Evolutionary conservation across 768 basidiomycete species (phyloP), one percentile per base, ranked within the genome.

Genomic region (Termitomyces sp.): DNA sequence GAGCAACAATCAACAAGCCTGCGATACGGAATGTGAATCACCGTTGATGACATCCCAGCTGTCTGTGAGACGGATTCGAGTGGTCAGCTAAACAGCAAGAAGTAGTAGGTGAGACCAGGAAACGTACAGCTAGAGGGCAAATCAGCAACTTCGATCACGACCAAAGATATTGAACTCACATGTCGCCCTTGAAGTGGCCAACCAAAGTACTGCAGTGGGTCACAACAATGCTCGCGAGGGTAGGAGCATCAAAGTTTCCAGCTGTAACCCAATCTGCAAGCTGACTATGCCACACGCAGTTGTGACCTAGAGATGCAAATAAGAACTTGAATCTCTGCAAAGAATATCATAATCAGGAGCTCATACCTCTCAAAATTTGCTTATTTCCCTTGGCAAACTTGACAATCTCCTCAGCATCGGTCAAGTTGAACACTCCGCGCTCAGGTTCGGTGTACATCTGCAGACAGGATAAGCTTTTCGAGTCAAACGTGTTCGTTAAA

Each of bases 371-470:
- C 40, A 85, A 63, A 17, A 83, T 69, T 62, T 81, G 79, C 0
- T 78, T 76, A 64, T 82, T 80, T 7, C 69, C 66, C 63, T 78
- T 69, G 7, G 83, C 81, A n/a, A 81, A 71, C 52, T 71, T 69
- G 2, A 78, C 79, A 38, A 84, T 72, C 32, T 65, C 69, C 63
- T 84, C 81, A 29, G 79, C 81, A 4, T 64, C 64, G 3, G 72
- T 67, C 63, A 82, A 84, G 3, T 76, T 81, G 70, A 82, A 84
- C 6, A 64, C 67, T 20, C 80, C 80, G 31, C 73, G 81, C 5
- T 66, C 65, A 7, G 81, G 81, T 63, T 85, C 83, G n/a, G 81
- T 83, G 5, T 80, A 77, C 63, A 81, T 80, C 83, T 84, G 59
- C 1, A 52, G 42, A n/a, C 8, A n/a, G 11, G 59, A 57, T 40